Base-by-base conservation (phyloP, 495 filamentous ascomycete genomes). In the Aspergillus carlsbadensis region DNA sequence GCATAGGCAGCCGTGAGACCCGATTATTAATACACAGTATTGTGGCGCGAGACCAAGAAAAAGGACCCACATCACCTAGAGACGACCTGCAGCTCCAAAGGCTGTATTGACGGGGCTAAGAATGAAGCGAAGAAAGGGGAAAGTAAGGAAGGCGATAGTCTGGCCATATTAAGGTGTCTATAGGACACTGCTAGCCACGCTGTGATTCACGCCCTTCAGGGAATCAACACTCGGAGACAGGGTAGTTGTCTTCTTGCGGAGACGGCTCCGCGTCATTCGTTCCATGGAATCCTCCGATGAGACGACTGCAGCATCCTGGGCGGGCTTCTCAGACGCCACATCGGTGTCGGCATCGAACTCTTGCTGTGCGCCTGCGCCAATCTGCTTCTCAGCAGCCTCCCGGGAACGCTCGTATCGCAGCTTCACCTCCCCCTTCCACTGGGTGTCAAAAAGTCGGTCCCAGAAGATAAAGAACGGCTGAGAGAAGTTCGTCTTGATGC, bases 401-500 rank as follows among this genome's bases (percentile, higher is more conserved):
- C 76, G 65, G 20, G 69, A 65, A 22, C 77, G 75, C 54, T 78
- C 73, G 31, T 81, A 81, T 13, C 74, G 74, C 43, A 71, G 59
- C 49, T 70, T 67, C 11, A 74, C 69, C 20, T 78, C 74, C 37
- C 78, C 74, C 26, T 64, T 69, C 77, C 77, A 81, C 43, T 71
- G 68, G 15, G 78, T 81, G 17, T 65, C 65, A 14, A 80, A 65
- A 5, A 80, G 55, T 24, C 75, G 71, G 52, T 81, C 78, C 78
- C 78, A 81, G 64, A 81, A 76, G 47, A 65, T 77, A 51, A 78
- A 79, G 64, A 80, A 81, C 14, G 77, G 78, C 50, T 81, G 78
- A 1, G 78, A 79, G 60, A 79, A 81, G 56, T 81, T 81, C 35
- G 68, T 79, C 62, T 81, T 97, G 77, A 98, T 96, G 44, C 94